Conservation (phyloP, 495 filamentous ascomycete species). For the Schizothecium vesticola region DNA sequence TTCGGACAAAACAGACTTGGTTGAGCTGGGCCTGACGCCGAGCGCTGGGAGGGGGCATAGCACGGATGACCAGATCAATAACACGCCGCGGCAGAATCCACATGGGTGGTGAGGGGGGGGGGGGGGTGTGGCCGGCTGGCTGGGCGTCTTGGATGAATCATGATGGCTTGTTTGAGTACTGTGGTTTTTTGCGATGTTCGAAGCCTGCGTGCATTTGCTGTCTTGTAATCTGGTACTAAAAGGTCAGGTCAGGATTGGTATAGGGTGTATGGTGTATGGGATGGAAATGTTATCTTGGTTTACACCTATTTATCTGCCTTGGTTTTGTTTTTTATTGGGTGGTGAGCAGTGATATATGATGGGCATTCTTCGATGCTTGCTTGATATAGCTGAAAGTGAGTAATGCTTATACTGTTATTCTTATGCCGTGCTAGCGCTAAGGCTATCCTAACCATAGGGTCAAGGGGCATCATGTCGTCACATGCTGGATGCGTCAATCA, state of each 20-base stretch:
- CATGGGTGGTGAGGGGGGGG: neutral
- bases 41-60: neutral
- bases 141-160: neutral
- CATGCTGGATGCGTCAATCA: neutral
- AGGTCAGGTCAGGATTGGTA: neutral
- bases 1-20: neutral
- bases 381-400: too few species aligned
- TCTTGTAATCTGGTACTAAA: neutral
- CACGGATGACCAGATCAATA: neutral
- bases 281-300: neutral
- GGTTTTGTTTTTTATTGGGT: neutral
- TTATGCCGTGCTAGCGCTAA: too few species aligned
- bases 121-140: too few species aligned
- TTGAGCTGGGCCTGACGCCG: neutral
- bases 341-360: too few species aligned
- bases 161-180: neutral
- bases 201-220: neutral
- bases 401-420: too few species aligned
- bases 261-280: neutral
- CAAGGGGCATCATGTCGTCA: neutral
- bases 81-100: neutral
- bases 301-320: neutral
- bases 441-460: too few species aligned
- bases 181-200: neutral
- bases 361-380: too few species aligned